Evolutionary conservation across 805 yeast genomes (phyloP).

Genomic region (Peterozyma toletana): DNA sequence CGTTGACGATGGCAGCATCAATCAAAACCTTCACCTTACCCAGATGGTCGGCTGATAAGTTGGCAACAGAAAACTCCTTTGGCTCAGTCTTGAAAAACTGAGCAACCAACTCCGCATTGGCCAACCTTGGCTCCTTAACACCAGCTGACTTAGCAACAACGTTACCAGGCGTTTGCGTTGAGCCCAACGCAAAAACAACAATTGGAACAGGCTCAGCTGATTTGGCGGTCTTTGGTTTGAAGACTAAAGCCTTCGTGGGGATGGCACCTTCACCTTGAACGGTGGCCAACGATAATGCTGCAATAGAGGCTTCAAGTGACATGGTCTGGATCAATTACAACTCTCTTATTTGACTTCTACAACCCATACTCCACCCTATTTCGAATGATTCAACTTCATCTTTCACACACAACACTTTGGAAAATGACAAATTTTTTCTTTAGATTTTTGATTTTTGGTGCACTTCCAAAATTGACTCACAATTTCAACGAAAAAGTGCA

Average conservation of each 20-base stretch:
- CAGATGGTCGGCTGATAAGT: slow-evolving; percentile 37
- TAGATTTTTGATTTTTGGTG: no score
- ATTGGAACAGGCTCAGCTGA: slow-evolving; percentile 73
- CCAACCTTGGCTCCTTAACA: slow-evolving; percentile 82
- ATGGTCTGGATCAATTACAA: slow-evolving; percentile 21
- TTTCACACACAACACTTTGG: no score
- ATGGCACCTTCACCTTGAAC: slow-evolving; percentile 43
- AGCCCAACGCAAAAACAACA: slow-evolving; percentile 65
- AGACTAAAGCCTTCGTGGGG: slow-evolving; percentile 69
- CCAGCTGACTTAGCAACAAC: slow-evolving; percentile 58
- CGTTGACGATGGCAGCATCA: slow-evolving; percentile 43
- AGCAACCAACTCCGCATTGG: slow-evolving; percentile 70
- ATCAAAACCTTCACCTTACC: slow-evolving; percentile 55
- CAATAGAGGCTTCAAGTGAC: slow-evolving; percentile 65
- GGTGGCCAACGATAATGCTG: slow-evolving; percentile 55
- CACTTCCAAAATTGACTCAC: no score
- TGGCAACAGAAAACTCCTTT: slow-evolving; percentile 56
- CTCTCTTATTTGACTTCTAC: neutral
- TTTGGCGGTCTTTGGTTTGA: slow-evolving; percentile 89
- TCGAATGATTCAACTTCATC: no score
- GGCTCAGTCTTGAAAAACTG: slow-evolving; percentile 53
- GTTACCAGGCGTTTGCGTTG: slow-evolving; percentile 64
- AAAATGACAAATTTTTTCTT: no score
- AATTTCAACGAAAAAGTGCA: no score
- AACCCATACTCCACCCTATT: no score